phyloP scores from a whole-genome alignment of 352 stramenopile genomes.

The Pseudoperonospora humuli region DNA sequence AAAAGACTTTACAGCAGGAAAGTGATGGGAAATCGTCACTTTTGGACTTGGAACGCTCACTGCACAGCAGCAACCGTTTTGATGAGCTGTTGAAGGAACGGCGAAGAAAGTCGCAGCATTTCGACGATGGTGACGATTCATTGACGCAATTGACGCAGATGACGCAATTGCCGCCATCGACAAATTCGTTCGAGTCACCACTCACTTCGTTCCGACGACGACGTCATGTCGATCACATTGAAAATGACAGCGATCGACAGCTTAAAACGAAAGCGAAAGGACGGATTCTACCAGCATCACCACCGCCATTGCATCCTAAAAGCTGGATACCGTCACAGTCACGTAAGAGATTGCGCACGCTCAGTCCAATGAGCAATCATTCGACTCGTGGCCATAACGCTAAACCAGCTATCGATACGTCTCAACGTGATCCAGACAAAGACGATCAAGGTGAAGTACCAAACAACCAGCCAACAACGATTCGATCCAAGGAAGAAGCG shows the following conservation, averaged over 20 bases:
- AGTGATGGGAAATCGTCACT: constrained; percentile 10
- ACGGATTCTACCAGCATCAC: constrained; percentile 10
- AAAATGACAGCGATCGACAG: constrained; percentile 4
- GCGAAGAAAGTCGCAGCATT: constrained; percentile 9
- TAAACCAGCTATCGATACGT: constrained; percentile 5
- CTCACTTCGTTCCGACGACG: constrained; percentile 17
- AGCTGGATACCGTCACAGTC: constrained; percentile 12
- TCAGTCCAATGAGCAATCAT: constrained; percentile 3
- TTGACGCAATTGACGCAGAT: constrained; percentile 27
- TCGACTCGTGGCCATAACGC: background rate
- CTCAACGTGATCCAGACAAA: constrained; percentile 3
- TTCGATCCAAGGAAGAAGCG: constrained; percentile 6
- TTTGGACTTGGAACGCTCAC: constrained; percentile 17
- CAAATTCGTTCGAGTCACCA: constrained; percentile 27
- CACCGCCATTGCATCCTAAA: constrained; percentile 12
- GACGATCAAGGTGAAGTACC: constrained; percentile 15
- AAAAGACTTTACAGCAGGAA: constrained; percentile 17
- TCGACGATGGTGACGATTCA: constrained; percentile 14
- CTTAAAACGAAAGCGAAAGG: constrained; percentile 15
- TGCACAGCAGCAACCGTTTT: constrained; percentile 17
- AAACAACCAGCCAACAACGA: constrained; percentile 7
- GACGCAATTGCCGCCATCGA: constrained; percentile 24
- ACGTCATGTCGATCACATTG: constrained; percentile 1
- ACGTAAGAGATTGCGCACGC: constrained; percentile 29
- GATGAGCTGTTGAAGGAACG: constrained; percentile 17